These are phyloP conservation scores for Penicillium paxilli DNA, from an alignment of 495 filamentous ascomycete species.

Conservation along the genomic window DNA sequence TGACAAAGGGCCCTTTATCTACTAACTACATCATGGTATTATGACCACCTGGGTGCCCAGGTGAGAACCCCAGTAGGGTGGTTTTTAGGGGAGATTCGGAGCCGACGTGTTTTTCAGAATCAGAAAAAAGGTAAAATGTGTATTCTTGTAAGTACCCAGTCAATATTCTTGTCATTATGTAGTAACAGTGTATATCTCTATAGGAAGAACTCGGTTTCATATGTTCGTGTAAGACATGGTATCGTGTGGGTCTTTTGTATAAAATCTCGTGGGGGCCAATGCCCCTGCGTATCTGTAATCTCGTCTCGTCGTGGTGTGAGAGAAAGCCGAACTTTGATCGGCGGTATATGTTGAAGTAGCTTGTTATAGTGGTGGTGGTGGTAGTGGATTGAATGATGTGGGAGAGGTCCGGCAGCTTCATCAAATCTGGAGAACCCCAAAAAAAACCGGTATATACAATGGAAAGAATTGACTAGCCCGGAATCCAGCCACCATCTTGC, in stretches of 20 bases:
- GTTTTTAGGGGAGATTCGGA: too few species aligned
- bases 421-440: too few species aligned
- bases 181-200: conserved; percentile 27
- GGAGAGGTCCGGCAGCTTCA: neutral
- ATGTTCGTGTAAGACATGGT: conserved; percentile 24
- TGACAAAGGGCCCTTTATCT: too few species aligned
- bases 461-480: conserved; percentile 16
- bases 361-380: neutral
- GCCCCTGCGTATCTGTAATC: conserved; percentile 18
- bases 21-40: too few species aligned
- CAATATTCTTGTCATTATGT: conserved; percentile 15
- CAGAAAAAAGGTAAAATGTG: too few species aligned
- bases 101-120: too few species aligned
- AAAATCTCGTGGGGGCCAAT: conserved; percentile 8
- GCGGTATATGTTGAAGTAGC: too few species aligned
- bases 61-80: too few species aligned
- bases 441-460: conserved; percentile 1
- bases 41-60: too few species aligned
- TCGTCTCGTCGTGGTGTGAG: conserved; percentile 26
- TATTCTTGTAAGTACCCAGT: neutral
- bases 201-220: conserved; percentile 15
- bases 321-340: neutral
- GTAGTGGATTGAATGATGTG: neutral
- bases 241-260: conserved; percentile 20
- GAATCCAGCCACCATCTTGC: conserved; percentile 44